Evolutionary conservation across 352 stramenopile genomes (phyloP), one percentile per base, ranked within the genome.

Genomic region (Phytophthora rubi): DNA sequence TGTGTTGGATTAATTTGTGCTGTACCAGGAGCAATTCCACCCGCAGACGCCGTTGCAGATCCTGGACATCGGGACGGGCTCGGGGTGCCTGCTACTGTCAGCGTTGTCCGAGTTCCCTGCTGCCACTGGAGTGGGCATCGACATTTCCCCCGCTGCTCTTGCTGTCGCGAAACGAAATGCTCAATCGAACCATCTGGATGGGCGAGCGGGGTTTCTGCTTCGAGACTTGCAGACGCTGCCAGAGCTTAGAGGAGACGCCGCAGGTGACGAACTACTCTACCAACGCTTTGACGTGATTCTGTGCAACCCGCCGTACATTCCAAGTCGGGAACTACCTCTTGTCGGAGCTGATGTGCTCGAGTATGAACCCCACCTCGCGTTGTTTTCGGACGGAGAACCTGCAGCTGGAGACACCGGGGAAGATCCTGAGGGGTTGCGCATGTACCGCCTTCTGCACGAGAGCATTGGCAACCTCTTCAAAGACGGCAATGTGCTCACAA

Each of bases 291-390:
- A 93, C 57, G 82, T 90, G 10, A 71, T 96, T 45, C 55, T 94
- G 47, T 85, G 85, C 68, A 92, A 92, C 35, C 88, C 88, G 8
- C 86, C 86, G 33, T 92, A 93, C 58, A 95, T 93, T 53, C 82
- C 88, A 0, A 63, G 66, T 21, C 67, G 30, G 6, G 85, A 94
- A 49, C 58, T 89, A 3, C 52, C 77, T 44, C 76, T 92, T n/a
- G 73, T 95, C 2, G 84, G 75, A 5, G 35, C 63, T 3, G 83
- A 92, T 21, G 84, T 93, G 13, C 68, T 93, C 0, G 62, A 81
- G 23, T 77, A 90, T 59, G 88, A 95, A 53, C 88, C 88, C 0
- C 88, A 95, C 30, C 49, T 84, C 2, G 88, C 88, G 7, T 59
- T 95, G 7, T 95, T 95, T 76, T 77, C 88, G 2, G 79, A 81